Conservation (phyloP, 768 basidiomycete genomes). For the Leccinum pellstonianum region DNA sequence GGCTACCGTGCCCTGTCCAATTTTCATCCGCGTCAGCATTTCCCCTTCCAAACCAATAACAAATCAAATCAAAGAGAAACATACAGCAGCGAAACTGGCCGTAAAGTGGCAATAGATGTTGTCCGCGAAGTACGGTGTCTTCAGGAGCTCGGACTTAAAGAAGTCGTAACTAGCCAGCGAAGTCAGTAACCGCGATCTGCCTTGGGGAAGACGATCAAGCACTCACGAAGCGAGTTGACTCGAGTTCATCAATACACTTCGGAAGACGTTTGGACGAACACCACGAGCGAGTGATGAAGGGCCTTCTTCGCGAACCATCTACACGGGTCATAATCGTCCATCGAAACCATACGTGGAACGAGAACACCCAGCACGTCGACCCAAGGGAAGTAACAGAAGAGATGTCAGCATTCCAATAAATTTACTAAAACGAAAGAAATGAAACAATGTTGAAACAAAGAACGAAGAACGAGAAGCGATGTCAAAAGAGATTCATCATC, state of each 20-base stretch:
- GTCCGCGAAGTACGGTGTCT: constrained; percentile 70
- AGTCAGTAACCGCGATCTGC: neutral
- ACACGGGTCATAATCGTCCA: neutral
- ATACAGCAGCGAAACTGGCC: constrained; percentile 81
- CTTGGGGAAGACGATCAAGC: neutral
- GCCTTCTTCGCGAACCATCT: constrained; percentile 92
- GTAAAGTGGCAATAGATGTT: constrained; percentile 83
- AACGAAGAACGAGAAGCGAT: too few relatives aligned
- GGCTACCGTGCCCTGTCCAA: constrained; percentile 72
- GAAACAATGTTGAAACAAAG: neutral
- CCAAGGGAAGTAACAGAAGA: neutral
- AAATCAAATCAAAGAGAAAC: constrained; percentile 20
- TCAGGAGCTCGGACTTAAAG: constrained; percentile 82
- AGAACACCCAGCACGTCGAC: neutral
- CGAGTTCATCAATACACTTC: constrained; percentile 87
- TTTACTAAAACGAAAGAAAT: neutral
- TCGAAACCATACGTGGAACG: neutral
- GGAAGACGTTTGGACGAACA: constrained; percentile 80
- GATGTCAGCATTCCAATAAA: constrained; percentile 10
- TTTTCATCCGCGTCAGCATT: neutral
- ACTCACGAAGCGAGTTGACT: constrained; percentile 87
- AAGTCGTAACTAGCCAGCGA: constrained; percentile 62
- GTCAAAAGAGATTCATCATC: neutral
- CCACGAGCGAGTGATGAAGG: constrained; percentile 64
- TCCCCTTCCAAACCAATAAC: neutral